phyloP scores from a whole-genome alignment of 2,329 filamentous ascomycete genomes.

The Thelonectria olida region DNA sequence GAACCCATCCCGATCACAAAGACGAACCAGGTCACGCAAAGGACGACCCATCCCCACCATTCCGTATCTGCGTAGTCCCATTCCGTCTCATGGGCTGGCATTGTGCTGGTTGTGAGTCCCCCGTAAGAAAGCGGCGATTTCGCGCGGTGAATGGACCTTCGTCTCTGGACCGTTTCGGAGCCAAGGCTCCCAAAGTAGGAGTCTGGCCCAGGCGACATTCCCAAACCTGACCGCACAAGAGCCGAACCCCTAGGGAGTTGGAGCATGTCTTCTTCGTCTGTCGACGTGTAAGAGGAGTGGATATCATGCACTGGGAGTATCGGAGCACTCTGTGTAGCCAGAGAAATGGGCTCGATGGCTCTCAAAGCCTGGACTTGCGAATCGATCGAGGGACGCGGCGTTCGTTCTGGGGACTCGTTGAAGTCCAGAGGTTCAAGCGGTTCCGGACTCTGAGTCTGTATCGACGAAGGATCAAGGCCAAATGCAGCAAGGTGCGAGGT shows the following conservation, averaged over 20 bases:
- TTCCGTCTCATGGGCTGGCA: slow-evolving; percentile 61
- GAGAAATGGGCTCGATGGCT: slow-evolving; percentile 22
- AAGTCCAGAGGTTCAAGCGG: slow-evolving; percentile 54
- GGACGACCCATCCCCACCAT: slow-evolving; percentile 97
- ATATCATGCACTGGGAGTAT: slow-evolving; percentile 31
- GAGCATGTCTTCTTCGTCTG: slow-evolving; percentile 83
- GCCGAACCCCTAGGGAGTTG: slow-evolving; percentile 66
- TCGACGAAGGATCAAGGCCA: slow-evolving; percentile 26
- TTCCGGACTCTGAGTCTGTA: slow-evolving; percentile 31
- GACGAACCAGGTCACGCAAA: slow-evolving; percentile 91
- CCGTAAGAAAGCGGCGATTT: slow-evolving; percentile 70
- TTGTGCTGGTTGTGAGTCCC: slow-evolving; percentile 59
- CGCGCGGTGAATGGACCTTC: slow-evolving; percentile 60
- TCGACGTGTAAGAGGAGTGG: slow-evolving; percentile 61
- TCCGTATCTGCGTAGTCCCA: slow-evolving; percentile 96
- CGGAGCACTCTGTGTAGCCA: slow-evolving; percentile 20
- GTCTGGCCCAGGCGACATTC: slow-evolving; percentile 67
- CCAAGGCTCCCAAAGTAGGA: slow-evolving; percentile 65
- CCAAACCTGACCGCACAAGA: slow-evolving; percentile 51
- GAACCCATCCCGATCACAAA: slow-evolving; percentile 98
- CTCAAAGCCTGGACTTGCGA: slow-evolving; percentile 50
- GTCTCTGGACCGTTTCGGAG: slow-evolving; percentile 51
- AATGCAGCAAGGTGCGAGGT: slow-evolving; percentile 44
- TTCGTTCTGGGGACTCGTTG: slow-evolving; percentile 55
- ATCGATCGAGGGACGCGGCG: slow-evolving; percentile 57